phyloP scores from a whole-genome alignment of 192 early-diverging fungal species.

The Paraglomus occultum region DNA sequence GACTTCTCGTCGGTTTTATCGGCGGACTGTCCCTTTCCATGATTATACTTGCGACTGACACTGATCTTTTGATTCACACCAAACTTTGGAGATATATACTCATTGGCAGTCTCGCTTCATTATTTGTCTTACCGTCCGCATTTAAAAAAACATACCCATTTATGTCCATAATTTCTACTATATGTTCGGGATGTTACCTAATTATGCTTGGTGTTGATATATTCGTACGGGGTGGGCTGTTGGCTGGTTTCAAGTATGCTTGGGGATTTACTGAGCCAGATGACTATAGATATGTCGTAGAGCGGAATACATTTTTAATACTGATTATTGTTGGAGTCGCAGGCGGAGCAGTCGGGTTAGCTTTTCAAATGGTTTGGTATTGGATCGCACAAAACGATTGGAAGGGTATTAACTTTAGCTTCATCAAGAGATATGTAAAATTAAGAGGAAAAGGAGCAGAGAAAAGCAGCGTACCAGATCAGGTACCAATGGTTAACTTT shows the following conservation, averaged over 20 bases:
- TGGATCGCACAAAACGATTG: too few species aligned
- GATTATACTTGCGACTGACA: background rate
- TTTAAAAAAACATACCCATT: constrained; percentile 6
- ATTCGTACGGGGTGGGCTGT: constrained; percentile 6
- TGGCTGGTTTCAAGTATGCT: constrained; percentile 19
- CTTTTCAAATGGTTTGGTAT: constrained; percentile 18
- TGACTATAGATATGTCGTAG: constrained; percentile 16
- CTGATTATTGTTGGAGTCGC: background rate
- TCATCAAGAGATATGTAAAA: too few species aligned
- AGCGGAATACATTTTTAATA: background rate
- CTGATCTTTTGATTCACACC: constrained; percentile 10
- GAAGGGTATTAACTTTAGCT: too few species aligned
- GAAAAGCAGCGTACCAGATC: too few species aligned
- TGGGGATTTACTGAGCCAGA: constrained; percentile 10
- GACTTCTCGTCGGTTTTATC: constrained; percentile 14
- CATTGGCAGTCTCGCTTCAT: background rate
- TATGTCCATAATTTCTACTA: constrained; percentile 13
- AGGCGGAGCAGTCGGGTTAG: constrained; percentile 6
- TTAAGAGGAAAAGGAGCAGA: too few species aligned
- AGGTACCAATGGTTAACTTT: too few species aligned
- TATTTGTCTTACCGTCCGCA: background rate
- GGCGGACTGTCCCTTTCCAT: constrained; percentile 20
- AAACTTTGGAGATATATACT: constrained; percentile 3
- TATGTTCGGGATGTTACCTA: constrained; percentile 4
- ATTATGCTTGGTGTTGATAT: constrained; percentile 18